Conservation (phyloP, 2,329 filamentous ascomycete genomes). For the Alternaria ethzedia region DNA sequence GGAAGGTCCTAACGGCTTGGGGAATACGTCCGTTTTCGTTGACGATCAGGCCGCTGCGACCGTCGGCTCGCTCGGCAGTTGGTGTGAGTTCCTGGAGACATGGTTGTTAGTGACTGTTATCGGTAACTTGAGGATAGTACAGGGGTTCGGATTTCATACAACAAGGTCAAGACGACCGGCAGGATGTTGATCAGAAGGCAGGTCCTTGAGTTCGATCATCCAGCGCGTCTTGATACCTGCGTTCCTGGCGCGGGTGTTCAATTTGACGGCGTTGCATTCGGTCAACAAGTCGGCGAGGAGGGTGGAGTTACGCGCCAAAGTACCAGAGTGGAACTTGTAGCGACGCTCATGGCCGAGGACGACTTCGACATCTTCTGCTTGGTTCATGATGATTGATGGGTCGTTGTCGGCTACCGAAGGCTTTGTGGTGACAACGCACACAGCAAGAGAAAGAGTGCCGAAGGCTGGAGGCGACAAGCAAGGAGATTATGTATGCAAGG, state of each 20-base stretch:
- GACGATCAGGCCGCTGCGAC: conserved; percentile 27
- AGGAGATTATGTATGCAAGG: background rate
- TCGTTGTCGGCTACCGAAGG: background rate
- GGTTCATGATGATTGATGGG: conserved; percentile 30
- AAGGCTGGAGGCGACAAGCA: background rate
- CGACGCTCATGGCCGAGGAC: conserved; percentile 36
- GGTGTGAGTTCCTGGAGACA: conserved; percentile 41
- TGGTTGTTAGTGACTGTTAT: background rate
- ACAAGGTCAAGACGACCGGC: conserved; percentile 34
- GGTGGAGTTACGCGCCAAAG: conserved; percentile 41
- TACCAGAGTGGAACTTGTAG: conserved; percentile 45
- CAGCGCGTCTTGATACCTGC: conserved; percentile 38
- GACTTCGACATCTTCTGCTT: conserved; percentile 45
- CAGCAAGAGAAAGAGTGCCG: background rate
- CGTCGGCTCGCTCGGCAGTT: conserved; percentile 36
- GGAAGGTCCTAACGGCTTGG: conserved; percentile 30
- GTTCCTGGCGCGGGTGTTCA: conserved; percentile 30
- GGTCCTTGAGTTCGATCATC: conserved; percentile 41
- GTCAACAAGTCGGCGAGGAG: conserved; percentile 41
- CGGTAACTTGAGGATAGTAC: background rate
- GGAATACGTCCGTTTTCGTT: conserved; percentile 47
- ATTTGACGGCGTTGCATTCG: conserved; percentile 34
- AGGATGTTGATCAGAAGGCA: conserved; percentile 25
- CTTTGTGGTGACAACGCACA: background rate
- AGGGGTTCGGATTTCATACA: conserved; percentile 24